A percentile compares a stretch with the other conserved stretches of the same genome.
Evolutionary conservation across 1,139 yeast genomes (phyloP).

Genomic region (Hemisphaericaspora subhashii): DNA sequence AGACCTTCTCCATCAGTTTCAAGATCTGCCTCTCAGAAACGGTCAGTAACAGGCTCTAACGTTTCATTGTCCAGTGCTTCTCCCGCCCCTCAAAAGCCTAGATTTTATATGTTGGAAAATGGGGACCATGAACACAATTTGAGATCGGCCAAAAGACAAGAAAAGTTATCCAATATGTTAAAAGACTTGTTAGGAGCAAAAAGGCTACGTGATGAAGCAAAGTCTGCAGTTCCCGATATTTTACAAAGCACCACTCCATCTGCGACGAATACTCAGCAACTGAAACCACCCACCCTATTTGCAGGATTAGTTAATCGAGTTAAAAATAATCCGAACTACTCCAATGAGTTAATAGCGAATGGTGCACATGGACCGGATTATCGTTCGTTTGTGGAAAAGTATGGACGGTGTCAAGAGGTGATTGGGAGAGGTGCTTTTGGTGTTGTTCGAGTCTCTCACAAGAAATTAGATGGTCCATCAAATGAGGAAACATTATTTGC

Average conservation of each 20-base stretch:
- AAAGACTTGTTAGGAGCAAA: slow-evolving; percentile 83
- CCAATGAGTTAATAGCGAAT: slow-evolving; percentile 1
- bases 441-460: slow-evolving; percentile 48
- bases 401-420: slow-evolving; percentile 52
- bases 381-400: slow-evolving; percentile 48
- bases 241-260: slow-evolving; percentile 17
- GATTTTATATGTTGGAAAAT: slow-evolving; percentile 58
- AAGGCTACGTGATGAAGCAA: slow-evolving; percentile 77
- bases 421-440: slow-evolving; percentile 52
- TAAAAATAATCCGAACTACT: slow-evolving; percentile 28
- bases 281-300: slow-evolving; percentile 71
- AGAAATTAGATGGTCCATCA: slow-evolving; percentile 22
- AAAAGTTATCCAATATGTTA: slow-evolving; percentile 81
- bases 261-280: slow-evolving; percentile 2
- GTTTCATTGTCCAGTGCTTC: slow-evolving; percentile 7
- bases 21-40: slow-evolving; percentile 6
- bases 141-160: slow-evolving; percentile 79
- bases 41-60: slow-evolving; percentile 9
- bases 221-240: slow-evolving; percentile 79
- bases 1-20: slow-evolving; percentile 3
- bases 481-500: slow-evolving; percentile 39
- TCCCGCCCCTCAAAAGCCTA: slow-evolving; percentile 25
- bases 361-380: slow-evolving; percentile 22
- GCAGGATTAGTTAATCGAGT: slow-evolving; percentile 78
- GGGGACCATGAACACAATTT: slow-evolving; percentile 81